A percentile compares a stretch with the other conserved stretches of the same genome.
Conservation (phyloP, 2,329 filamentous ascomycete genomes). For the Sclerotinia glacialis region DNA sequence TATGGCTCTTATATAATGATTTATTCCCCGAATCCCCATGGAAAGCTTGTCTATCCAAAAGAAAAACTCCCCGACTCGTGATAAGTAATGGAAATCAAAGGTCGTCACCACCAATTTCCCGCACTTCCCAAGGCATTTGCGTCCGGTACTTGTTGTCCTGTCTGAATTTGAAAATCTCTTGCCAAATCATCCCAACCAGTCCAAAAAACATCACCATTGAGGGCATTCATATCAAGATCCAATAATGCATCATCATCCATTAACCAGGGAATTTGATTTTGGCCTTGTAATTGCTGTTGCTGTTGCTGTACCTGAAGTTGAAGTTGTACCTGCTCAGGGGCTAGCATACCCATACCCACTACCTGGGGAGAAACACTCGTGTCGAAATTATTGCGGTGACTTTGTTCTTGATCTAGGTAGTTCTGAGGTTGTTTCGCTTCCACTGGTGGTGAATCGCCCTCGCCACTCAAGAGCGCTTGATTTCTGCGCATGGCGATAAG, state of each 20-base stretch:
- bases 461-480: background rate
- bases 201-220: conserved; percentile 37
- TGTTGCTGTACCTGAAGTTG: conserved; percentile 32
- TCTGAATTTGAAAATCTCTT: conserved; percentile 37
- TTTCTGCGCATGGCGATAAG: background rate
- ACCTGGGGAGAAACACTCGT: conserved; percentile 29
- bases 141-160: conserved; percentile 22
- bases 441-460: background rate
- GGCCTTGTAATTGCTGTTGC: conserved; percentile 22
- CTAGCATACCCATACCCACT: conserved; percentile 31
- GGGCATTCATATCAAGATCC: conserved; percentile 36
- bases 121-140: conserved; percentile 31
- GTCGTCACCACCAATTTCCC: conserved; percentile 36
- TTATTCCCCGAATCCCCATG: background rate
- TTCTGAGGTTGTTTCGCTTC: background rate
- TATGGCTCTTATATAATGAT: background rate
- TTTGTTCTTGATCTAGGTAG: background rate
- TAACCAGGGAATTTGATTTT: conserved; percentile 27
- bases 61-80: no score
- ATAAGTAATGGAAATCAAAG: background rate
- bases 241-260: conserved; percentile 33
- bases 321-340: conserved; percentile 31
- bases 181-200: conserved; percentile 41
- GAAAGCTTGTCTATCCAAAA: background rate
- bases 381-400: conserved; percentile 2